Percentiles rank a stretch among this genome's conserved stretches.
These are phyloP conservation scores for Cyberlindnera subsufficiens DNA, from an alignment of 805 yeast species.

Conservation along the genomic window DNA sequence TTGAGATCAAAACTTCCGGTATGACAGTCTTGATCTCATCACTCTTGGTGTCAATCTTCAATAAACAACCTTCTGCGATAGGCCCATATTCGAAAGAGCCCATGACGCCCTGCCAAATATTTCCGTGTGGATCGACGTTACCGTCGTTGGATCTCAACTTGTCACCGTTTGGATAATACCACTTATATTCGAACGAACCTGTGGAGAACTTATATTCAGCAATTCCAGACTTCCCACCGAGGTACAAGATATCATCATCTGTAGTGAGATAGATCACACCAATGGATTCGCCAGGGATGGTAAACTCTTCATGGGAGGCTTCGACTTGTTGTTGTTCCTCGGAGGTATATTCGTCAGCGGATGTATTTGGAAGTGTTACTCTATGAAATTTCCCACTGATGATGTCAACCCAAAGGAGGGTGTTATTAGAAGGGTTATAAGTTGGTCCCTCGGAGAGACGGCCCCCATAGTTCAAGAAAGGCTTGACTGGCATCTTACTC, in stretches of 20 bases:
- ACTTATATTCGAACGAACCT: conserved; percentile 30
- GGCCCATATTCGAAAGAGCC: conserved; percentile 40
- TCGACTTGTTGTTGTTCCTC: conserved; percentile 19
- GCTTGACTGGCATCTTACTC: conserved; percentile 1
- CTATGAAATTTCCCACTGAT: conserved; percentile 30
- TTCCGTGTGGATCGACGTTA: conserved; percentile 65
- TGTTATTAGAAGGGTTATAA: conserved; percentile 49
- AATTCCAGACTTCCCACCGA: conserved; percentile 64
- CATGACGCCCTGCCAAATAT: conserved; percentile 79
- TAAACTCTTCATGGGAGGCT: conserved; percentile 33
- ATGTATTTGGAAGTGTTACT: conserved; percentile 19
- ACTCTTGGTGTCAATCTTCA: conserved; percentile 32
- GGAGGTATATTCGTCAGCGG: conserved; percentile 21
- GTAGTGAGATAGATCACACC: conserved; percentile 72
- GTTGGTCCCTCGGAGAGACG: conserved; percentile 64
- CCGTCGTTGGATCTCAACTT: conserved; percentile 77
- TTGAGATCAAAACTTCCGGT: conserved; percentile 43
- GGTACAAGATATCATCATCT: conserved; percentile 42
- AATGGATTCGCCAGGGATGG: conserved; percentile 37
- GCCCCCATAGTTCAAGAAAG: conserved; percentile 18
- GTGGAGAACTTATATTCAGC: conserved; percentile 44
- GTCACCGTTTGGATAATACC: conserved; percentile 28
- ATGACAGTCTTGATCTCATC: conserved; percentile 27
- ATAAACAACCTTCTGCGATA: conserved; percentile 46
- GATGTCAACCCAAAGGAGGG: conserved; percentile 40